A percentile compares a stretch with the other conserved stretches of the same genome.
phyloP scores from a whole-genome alignment of 2,329 filamentous ascomycete species.

The Colletotrichum falcatum region DNA sequence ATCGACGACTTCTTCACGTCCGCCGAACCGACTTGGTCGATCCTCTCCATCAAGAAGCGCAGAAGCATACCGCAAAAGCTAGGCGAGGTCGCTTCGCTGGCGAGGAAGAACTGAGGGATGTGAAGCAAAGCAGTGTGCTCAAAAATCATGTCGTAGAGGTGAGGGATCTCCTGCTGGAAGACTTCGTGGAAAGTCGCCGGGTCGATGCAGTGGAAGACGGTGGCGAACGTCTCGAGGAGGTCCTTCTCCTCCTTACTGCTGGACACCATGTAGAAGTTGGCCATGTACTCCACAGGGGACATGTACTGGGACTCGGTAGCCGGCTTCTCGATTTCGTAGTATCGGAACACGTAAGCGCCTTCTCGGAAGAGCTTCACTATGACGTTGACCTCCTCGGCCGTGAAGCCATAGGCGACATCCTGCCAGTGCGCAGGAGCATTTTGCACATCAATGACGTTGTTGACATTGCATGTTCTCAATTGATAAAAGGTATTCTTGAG shows the following conservation, averaged over 20 bases:
- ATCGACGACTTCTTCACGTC: conserved; percentile 95
- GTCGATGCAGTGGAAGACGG: conserved; percentile 98
- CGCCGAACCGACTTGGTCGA: conserved; percentile 92
- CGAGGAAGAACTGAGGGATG: conserved; percentile 97
- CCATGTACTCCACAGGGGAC: conserved; percentile 90
- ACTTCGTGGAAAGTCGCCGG: conserved; percentile 98
- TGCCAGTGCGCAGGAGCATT: conserved; percentile 92
- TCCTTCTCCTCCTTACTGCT: conserved; percentile 98
- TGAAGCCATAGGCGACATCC: conserved; percentile 96
- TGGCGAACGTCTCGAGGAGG: conserved; percentile 95
- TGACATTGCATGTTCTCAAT: conserved; percentile 87
- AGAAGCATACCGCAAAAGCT: conserved; percentile 98
- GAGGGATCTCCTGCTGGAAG: conserved; percentile 96
- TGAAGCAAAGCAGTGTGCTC: conserved; percentile 94
- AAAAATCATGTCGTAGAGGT: conserved; percentile 97
- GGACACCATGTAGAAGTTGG: conserved; percentile 93
- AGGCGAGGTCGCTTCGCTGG: conserved; percentile 97
- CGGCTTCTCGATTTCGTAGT: conserved; percentile 91
- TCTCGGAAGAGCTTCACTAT: conserved; percentile 98
- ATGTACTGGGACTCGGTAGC: conserved; percentile 78
- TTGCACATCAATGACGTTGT: conserved; percentile 73
- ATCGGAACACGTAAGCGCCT: conserved; percentile 94
- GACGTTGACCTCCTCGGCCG: conserved; percentile 95
- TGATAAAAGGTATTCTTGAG: conserved; percentile 98
- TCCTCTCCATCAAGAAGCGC: conserved; percentile 96